Base-by-base conservation (phyloP, 768 basidiomycete species). In the Cytidiella melzeri region DNA sequence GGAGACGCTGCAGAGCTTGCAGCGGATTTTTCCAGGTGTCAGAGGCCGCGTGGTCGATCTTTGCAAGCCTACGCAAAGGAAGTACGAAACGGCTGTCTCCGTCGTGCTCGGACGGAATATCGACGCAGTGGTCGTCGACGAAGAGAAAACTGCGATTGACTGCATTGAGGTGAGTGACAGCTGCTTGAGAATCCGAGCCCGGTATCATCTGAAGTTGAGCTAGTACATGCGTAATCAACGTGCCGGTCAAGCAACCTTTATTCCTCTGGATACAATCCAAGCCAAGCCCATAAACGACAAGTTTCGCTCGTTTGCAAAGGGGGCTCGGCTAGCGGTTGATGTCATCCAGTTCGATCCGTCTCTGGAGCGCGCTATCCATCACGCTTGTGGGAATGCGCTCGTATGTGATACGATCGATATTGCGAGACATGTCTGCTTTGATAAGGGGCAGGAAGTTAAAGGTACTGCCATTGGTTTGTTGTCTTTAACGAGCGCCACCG, bases 241-340 rank as follows among this genome's bases (percentile, higher is more conserved):
- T 28, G 83, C 88, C 0, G 96, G 95, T 1, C 91, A 93, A 68
- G 95, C 95, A 11, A 99, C 96, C 0, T 98, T 98, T 71, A 87
- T 99, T 41, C 96, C 96, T 0, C 83, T 99, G n/a, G 95, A 98
- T 64, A 94, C 92, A 7, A 95, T 98, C 56, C 90, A 92, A 61
- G 86, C 87, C 27, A 97, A 95, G 64, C 84, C 92, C 1, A 75
- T 92, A 55, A 92, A 93, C 55, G 96, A 98, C 69, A 93, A 92
- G 64, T 92, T 89, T 68, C 84, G 96, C 20, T 84, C 87, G 4
- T 91, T 94, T 61, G 90, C 87, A 2, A 90, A 92, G 57, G 80
- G 80, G 9, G 79, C 81, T 0, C 69, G 80, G 7, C 67, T 83
- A 5, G 81, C 79, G 0, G 73, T 82, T 43, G 81, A 83, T 55